These are phyloP conservation scores for Acanthamoeba comandoni DNA, from an alignment of 208 protist genomes.

Conservation along the genomic window DNA sequence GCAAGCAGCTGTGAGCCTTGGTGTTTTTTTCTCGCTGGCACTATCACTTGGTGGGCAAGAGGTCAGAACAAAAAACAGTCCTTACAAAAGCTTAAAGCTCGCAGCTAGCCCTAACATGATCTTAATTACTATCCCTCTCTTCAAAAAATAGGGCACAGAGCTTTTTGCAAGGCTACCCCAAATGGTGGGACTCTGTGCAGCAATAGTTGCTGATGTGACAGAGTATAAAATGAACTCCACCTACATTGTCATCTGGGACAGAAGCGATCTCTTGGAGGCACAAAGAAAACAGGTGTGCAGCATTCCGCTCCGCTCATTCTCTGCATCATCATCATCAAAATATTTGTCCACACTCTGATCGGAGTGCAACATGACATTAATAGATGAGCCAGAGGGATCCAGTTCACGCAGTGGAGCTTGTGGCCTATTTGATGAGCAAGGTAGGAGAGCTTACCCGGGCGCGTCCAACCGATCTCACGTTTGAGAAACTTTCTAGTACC, in stretches of 20 bases:
- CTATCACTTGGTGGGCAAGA: neutral
- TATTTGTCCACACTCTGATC: neutral
- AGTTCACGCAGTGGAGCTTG: neutral
- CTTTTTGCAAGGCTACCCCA: neutral
- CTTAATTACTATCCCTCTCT: neutral
- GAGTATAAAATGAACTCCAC: neutral
- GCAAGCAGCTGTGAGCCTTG: neutral
- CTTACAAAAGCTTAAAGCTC: neutral
- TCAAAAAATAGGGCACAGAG: neutral
- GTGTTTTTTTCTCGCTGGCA: slow-evolving; percentile 8
- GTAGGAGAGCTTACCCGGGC: slow-evolving; percentile 33
- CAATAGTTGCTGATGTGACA: neutral
- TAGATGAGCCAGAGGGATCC: slow-evolving; percentile 34
- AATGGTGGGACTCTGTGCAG: slow-evolving; percentile 19
- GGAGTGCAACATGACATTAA: neutral
- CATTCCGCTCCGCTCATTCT: neutral
- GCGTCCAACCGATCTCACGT: slow-evolving; percentile 20
- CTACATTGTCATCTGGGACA: slow-evolving; percentile 30
- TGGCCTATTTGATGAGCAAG: slow-evolving; percentile 20
- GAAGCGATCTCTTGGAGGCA: slow-evolving; percentile 9
- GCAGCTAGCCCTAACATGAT: neutral
- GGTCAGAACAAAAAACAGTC: neutral
- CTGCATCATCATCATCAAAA: neutral
- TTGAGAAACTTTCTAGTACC: neutral
- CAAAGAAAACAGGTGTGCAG: neutral